phyloP scores from a whole-genome alignment of 345 rosid species.

The Euphorbia peplus region DNA sequence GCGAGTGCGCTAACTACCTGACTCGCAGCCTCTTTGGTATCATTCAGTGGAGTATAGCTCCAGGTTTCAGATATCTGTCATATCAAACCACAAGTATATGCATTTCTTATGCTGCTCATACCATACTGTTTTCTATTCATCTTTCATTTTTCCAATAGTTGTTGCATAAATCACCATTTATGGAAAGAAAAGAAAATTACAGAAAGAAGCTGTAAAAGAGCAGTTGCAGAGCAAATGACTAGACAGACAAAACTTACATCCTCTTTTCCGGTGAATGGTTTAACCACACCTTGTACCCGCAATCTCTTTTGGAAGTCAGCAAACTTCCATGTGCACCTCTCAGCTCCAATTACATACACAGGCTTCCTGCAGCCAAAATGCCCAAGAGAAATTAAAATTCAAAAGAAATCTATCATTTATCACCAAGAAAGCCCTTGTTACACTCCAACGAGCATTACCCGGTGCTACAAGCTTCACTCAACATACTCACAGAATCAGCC shows the following conservation, averaged over 20 bases:
- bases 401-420: background rate
- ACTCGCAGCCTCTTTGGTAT: slow-evolving; percentile 22
- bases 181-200: no score
- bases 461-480: slow-evolving; percentile 35
- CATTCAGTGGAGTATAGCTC: slow-evolving; percentile 33
- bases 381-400: slow-evolving; percentile 7
- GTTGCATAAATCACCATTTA: background rate
- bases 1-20: slow-evolving; percentile 20
- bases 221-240: background rate
- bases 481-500: slow-evolving; percentile 27
- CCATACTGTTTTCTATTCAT: background rate
- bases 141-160: background rate
- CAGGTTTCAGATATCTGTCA: slow-evolving; percentile 29
- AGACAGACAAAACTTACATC: slow-evolving; percentile 16
- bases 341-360: slow-evolving; percentile 27
- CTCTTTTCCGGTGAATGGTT: slow-evolving; percentile 29
- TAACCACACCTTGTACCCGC: slow-evolving; percentile 15
- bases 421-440: background rate
- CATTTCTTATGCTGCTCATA: background rate
- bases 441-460: slow-evolving; percentile 22
- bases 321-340: slow-evolving; percentile 31
- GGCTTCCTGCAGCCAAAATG: slow-evolving; percentile 24
- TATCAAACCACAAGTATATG: background rate
- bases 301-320: slow-evolving; percentile 29
- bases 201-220: background rate